phyloP scores from a whole-genome alignment of 2,329 filamentous ascomycete species.

The Aspergillus aculeatinus region DNA sequence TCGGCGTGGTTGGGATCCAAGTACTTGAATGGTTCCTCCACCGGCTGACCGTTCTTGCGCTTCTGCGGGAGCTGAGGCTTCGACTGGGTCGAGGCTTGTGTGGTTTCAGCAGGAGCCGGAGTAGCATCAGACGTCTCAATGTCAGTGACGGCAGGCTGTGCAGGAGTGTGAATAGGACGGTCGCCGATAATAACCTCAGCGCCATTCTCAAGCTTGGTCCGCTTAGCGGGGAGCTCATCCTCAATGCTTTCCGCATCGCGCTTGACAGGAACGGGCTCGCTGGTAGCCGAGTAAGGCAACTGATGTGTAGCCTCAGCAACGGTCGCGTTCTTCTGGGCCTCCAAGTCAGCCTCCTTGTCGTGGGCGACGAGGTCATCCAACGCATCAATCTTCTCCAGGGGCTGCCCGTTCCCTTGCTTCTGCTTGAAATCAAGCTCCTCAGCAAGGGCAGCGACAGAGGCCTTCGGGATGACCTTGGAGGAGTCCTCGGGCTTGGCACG shows the following conservation, averaged over 20 bases:
- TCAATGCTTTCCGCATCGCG: slow-evolving; percentile 35
- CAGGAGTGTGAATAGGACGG: slow-evolving; percentile 36
- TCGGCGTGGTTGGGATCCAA: slow-evolving; percentile 72
- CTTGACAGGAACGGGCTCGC: slow-evolving; percentile 30
- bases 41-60: slow-evolving; percentile 48
- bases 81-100: slow-evolving; percentile 12
- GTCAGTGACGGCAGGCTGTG: slow-evolving; percentile 22
- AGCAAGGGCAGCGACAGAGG: slow-evolving; percentile 38
- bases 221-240: slow-evolving; percentile 43
- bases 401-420: slow-evolving; percentile 29
- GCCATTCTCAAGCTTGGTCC: slow-evolving; percentile 44
- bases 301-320: slow-evolving; percentile 36
- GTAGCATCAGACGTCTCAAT: slow-evolving; percentile 26
- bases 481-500: slow-evolving; percentile 68
- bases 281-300: slow-evolving; percentile 33
- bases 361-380: slow-evolving; percentile 42
- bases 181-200: slow-evolving; percentile 40
- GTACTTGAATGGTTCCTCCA: slow-evolving; percentile 95
- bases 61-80: slow-evolving; percentile 31
- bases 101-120: slow-evolving; percentile 19
- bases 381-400: slow-evolving; percentile 39
- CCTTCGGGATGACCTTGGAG: slow-evolving; percentile 37
- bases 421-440: slow-evolving; percentile 36
- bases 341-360: slow-evolving; percentile 27
- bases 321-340: slow-evolving; percentile 35